Evolutionary conservation across 2,329 filamentous ascomycete genomes (phyloP), one percentile per base, ranked within the genome.

Genomic region (Talaromyces rugulosus): DNA sequence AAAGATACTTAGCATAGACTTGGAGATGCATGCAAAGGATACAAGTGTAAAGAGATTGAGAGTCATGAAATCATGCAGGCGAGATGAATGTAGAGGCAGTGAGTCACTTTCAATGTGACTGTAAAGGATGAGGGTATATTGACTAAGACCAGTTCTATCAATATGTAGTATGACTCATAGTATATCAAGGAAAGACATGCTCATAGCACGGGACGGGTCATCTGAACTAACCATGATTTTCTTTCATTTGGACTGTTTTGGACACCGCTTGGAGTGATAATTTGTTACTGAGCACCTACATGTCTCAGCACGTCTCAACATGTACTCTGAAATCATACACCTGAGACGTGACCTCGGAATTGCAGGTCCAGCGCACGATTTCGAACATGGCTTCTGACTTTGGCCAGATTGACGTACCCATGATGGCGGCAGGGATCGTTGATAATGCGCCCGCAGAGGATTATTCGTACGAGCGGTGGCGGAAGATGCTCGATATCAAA

Each of bases 391-490:
- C 70, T 8, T 58, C 66, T 14, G 72, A 76, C 40, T 74, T 75
- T 56, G 72, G 76, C 3, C 67, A 71, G 47, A 68, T 79, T 14
- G 76, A 78, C 61, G 70, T 77, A 7, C 68, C 78, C 11, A 74
- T 78, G 18, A 77, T 76, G 0, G 75, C 76, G 28, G 76, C 77
- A 0, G 77, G 77, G 0, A 77, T 78, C 31, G 72, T 75, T 14
- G 72, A 71, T 30, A 73, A 76, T 59, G 69, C 68, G 28, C 69
- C 71, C 47, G 70, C 70, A 33, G 73, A 76, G 63, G 70, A 74
- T 42, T 75, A 74, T 51, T 65, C 68, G 5, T 75, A 68, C 64
- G 68, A 72, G 23, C 65, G 68, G 5, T 76, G 72, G 70, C 69
- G 71, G 34, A 71, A 71, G 54, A 74, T 76, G 69, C 58, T 76